A percentile compares a stretch with the other conserved stretches of the same genome.
Evolutionary conservation across 1,139 yeast species (phyloP).

Genomic region (Blastobotrys raffinosifermentans): DNA sequence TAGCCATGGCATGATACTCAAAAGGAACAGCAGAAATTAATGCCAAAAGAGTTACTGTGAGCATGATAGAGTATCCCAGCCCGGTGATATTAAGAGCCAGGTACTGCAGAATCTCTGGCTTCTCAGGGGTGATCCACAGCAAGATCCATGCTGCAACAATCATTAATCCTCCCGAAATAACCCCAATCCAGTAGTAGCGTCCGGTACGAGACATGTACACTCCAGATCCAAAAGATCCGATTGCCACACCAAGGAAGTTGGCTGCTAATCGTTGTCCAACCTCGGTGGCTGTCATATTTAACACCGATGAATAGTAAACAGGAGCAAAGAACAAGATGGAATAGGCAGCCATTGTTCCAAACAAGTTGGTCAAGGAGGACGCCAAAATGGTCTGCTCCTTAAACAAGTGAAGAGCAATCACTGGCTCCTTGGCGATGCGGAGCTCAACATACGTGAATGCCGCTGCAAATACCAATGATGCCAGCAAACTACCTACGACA

Average conservation of each 20-base stretch:
- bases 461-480: slow-evolving; percentile 27
- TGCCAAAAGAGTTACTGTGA: slow-evolving; percentile 62
- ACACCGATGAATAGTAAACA: slow-evolving; percentile 53
- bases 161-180: slow-evolving; percentile 41
- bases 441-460: slow-evolving; percentile 49
- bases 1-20: slow-evolving; percentile 63
- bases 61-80: slow-evolving; percentile 52
- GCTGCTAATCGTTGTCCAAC: slow-evolving; percentile 60
- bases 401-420: slow-evolving; percentile 54
- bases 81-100: slow-evolving; percentile 42
- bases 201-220: slow-evolving; percentile 65
- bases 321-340: slow-evolving; percentile 59
- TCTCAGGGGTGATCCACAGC: slow-evolving; percentile 16
- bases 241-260: slow-evolving; percentile 62
- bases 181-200: slow-evolving; percentile 48
- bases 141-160: slow-evolving; percentile 41
- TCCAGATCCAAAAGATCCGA: slow-evolving; percentile 68
- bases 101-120: slow-evolving; percentile 26
- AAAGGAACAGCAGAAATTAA: slow-evolving; percentile 59
- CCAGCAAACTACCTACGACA: slow-evolving; percentile 32
- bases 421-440: slow-evolving; percentile 57
- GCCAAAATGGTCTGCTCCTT: slow-evolving; percentile 54
- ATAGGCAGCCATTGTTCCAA: slow-evolving; percentile 51
- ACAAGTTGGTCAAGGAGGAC: slow-evolving; percentile 63
- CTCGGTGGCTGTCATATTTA: slow-evolving; percentile 48